Base-by-base conservation (phyloP, 495 filamentous ascomycete species). In the Podospora sp. region DNA sequence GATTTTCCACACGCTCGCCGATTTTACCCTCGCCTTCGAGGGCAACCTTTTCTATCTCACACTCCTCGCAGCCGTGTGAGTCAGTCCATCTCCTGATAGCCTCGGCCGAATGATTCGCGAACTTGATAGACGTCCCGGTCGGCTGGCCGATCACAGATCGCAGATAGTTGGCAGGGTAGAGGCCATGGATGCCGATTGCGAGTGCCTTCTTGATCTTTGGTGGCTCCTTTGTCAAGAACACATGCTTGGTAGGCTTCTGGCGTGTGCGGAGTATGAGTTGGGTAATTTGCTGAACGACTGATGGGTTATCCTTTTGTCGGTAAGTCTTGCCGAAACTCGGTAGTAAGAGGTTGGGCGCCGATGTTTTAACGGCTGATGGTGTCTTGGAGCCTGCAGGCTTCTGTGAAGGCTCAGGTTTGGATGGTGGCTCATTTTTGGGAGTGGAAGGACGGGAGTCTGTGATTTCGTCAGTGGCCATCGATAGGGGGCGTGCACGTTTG, bases 1-100 rank as follows among this genome's bases (percentile, higher is more conserved):
- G 82, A 58, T 93, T 87, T 64, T 94, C 90, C 2, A 98, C 92
- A 21, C 95, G 87, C 61, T 98, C 93, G 3, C 86, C 85, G 33
- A 99, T 95, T 74, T 90, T 92, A n/a, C 95, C 95, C 80, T 99
- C 95, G n/a, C 95, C 95, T 81, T 98, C 95, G 5, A 99, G 83
- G 18, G 95, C 92, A 6, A 98, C 89, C 71, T 96, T 97, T 70
- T 96, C 93, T 59, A 99, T 90, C 69, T 88, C 85, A 57, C 85
- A 85, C 56, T 86, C 83, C 4, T 82, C 80, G 49, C 89, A 89
- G 33, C 87, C 86, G 63, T 91, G 87, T 57, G 81, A 80, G 51
- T 91, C 87, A 1, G 90, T 85, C 90, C 92, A 99, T 65, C 89
- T 85, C 65, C 88, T 85, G 69, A 99, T 93, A 0, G 94, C 89